Evolutionary conservation across 78 protist species (phyloP), one percentile per base, ranked within the genome.

Genomic region (Speleostelium caveatum): DNA sequence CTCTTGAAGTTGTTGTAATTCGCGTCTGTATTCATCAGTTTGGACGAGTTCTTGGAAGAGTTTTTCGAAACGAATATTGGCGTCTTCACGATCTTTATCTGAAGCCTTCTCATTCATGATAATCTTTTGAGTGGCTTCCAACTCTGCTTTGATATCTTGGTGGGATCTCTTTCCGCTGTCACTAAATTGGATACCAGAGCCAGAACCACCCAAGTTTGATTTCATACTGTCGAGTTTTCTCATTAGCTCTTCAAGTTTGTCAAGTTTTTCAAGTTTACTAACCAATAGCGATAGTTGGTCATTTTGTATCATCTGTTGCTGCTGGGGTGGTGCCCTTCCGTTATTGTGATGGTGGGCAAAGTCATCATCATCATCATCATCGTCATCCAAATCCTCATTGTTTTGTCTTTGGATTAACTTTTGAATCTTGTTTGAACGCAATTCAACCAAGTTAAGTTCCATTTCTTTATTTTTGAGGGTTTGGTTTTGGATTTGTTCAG

Each of bases 11-110:
- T 53, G 75, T 35, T 32, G 72, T n/a, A 66, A 16, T 36, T 92
- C 92, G 12, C 56, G 36, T 53, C 42, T 80, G 24, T 92, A 73
- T 39, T 92, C 92, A 60, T 86, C 90, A 33, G 83, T 86, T 58
- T 72, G 65, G 10, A 63, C 32, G 14, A 92, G 33, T 17, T 92
- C 95, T 56, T 78, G 83, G 32, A 33, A 74, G 19, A 92, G 38
- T n/a, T 83, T 92, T 65, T 92, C 95, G 53, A 76, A 92, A 32
- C 39, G 55, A 55, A 92, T 76, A 83, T 92, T 92, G 22, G 95
- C 95, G 2, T 92, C 95, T n/a, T 88, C 72, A 42, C 86, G 36
- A 24, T 75, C 77, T 66, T 73, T 86, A 0, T 72, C 93, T 16
- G 73, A 24, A 16, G 35, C 22, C 17, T 39, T 60, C 3, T 73